Conservation (phyloP, 306 rosid genomes). For the Prunus dulcis region DNA sequence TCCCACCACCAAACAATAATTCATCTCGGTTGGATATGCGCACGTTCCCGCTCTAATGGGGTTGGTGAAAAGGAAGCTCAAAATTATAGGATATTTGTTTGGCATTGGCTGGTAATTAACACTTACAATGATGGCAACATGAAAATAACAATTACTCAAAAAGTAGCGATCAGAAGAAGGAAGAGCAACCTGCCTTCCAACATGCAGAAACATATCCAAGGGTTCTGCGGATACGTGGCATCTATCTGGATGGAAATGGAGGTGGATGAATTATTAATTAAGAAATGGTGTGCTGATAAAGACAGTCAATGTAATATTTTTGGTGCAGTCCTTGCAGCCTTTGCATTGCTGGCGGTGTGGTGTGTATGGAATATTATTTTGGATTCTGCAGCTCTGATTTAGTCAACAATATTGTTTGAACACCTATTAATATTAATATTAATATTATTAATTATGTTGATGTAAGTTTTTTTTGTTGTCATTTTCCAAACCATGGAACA, state of each 20-base stretch:
- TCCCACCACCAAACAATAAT: too few species aligned
- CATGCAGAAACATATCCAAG: background rate
- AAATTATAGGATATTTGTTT: too few species aligned
- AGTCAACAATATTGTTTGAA: background rate
- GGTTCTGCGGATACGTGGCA: background rate
- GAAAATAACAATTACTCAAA: too few species aligned
- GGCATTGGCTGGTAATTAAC: too few species aligned
- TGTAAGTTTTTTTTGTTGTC: background rate
- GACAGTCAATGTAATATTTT: background rate
- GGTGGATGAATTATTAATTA: background rate
- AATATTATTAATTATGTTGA: background rate
- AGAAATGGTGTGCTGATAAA: background rate
- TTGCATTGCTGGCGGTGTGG: background rate
- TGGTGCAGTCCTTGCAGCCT: background rate
- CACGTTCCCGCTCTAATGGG: too few species aligned
- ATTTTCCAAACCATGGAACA: too few species aligned
- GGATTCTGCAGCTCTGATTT: background rate
- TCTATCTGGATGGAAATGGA: background rate
- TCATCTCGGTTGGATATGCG: too few species aligned
- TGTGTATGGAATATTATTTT: background rate
- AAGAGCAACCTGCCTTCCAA: background rate
- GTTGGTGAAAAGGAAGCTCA: too few species aligned
- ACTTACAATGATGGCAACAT: too few species aligned
- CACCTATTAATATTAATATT: too few species aligned
- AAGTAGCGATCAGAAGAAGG: too few species aligned